These are phyloP conservation scores for Eutypella sp. DNA, from an alignment of 2,329 filamentous ascomycete species.

Conservation along the genomic window DNA sequence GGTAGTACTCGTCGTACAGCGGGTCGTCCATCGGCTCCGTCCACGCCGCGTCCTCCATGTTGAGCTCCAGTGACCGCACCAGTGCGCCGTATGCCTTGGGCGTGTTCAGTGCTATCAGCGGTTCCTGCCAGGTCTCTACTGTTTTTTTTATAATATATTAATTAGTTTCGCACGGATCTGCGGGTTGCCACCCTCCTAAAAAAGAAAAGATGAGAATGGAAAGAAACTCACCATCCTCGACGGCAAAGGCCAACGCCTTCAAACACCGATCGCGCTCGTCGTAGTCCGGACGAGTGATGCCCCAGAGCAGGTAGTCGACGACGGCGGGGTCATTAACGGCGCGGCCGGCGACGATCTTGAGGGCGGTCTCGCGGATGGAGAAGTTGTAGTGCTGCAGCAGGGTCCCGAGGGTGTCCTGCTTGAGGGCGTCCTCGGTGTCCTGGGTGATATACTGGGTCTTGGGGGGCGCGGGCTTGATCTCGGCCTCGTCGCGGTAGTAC, in stretches of 20 bases:
- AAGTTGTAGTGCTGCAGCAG: conserved; percentile 67
- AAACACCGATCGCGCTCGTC: conserved; percentile 54
- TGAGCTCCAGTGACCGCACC: conserved; percentile 55
- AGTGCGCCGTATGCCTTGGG: conserved; percentile 50
- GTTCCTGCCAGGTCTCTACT: conserved; percentile 27
- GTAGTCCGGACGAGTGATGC: conserved; percentile 55
- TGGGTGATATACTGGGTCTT: conserved; percentile 71
- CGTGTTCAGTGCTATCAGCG: conserved; percentile 44
- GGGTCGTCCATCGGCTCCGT: conserved; percentile 48
- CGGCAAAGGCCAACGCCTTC: conserved; percentile 51
- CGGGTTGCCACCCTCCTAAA: too few species aligned
- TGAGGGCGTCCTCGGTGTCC: conserved; percentile 68
- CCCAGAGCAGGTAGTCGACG: conserved; percentile 48
- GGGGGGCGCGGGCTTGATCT: conserved; percentile 59
- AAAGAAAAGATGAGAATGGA: too few species aligned
- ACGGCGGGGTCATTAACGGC: conserved; percentile 54
- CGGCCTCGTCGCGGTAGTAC: conserved; percentile 57
- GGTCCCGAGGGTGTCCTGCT: conserved; percentile 60
- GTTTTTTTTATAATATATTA: too few species aligned
- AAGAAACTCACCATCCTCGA: conserved; percentile 41
- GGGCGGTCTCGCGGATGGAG: conserved; percentile 64
- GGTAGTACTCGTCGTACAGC: conserved; percentile 57
- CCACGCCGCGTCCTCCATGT: conserved; percentile 45
- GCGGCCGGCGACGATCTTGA: conserved; percentile 52
- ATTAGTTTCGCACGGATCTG: too few species aligned